These are phyloP conservation scores for Rhytidiadelphus loreus DNA, from an alignment of 225 moss, liverwort and hornwort genomes.

Conservation along the genomic window DNA sequence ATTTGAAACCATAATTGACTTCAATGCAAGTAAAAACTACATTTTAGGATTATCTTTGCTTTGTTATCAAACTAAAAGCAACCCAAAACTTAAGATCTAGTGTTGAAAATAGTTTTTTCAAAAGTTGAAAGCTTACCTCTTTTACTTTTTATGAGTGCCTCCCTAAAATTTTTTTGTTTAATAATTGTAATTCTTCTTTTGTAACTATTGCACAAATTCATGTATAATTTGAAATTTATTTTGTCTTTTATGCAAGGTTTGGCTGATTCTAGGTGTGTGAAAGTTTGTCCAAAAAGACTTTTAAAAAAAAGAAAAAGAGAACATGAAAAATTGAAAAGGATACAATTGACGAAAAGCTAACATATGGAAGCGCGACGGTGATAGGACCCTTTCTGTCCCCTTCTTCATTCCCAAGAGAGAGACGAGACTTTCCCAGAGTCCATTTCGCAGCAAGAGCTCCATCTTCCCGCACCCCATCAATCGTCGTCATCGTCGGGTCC, in stretches of 20 bases:
- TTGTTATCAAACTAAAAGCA: not conserved
- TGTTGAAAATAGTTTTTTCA: too few species aligned
- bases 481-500: not conserved
- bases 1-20: too few species aligned
- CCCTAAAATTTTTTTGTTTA: rapidly evolving
- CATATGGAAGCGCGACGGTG: not conserved
- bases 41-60: not conserved
- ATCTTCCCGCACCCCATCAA: not conserved
- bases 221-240: not conserved
- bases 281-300: not conserved
- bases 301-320: too few species aligned
- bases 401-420: not conserved
- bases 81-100: rapidly evolving
- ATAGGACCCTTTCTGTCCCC: not conserved
- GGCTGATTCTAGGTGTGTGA: not conserved
- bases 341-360: not conserved
- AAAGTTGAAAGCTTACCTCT: rapidly evolving
- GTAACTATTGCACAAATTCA: not conserved
- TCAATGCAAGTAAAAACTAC: too few species aligned
- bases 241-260: not conserved
- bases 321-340: not conserved
- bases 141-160: rapidly evolving
- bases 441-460: not conserved
- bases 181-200: not conserved
- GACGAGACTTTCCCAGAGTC: not conserved